Base-by-base conservation (phyloP, 257 asterid genomes). In the Ocimum tenuiflorum region DNA sequence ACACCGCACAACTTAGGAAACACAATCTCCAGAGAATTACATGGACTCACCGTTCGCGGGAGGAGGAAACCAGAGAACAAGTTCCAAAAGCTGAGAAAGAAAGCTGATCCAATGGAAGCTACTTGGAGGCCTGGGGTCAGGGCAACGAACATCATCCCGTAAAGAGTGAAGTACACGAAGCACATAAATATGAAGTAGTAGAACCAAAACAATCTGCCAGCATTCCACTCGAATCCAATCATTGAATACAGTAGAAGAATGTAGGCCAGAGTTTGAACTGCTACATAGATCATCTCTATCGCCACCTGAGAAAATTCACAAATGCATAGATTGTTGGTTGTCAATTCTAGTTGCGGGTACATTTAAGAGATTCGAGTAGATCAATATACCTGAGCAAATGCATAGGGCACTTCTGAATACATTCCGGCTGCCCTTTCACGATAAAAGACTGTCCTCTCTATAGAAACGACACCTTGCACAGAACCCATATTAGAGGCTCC, bases 131-230 rank as follows among this genome's bases (percentile, higher is more conserved):
- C 67, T 8, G 87, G 87, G 22, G 95, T 87, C 33, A 82, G 67
- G 18, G 94, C 83, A 1, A 83, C 63, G 20, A 83, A 69, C 95
- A 87, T 82, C 91, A 80, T 82, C 49, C 80, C 89, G 14, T 62
- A 76, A 20, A 76, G 19, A 1, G 87, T 72, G 74, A 72, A 82
- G 84, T 84, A 84, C 57, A 75, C 48, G 73, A 77, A 84, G 75
- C 86, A 65, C 69, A 53, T 78, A 63, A 69, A 75, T 9, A 80
- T 42, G 78, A 78, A 77, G 67, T 61, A 84, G 70, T 82, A 81
- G 70, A 84, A 79, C 78, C 82, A 71, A 0, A 81, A 47, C 75
- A 83, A 79, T 43, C 76, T 83, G 43, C 2, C 82, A 13, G 6
- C 19, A 4, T 31, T 58, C 87, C 84, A 80, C 14, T 80, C 77